Conservation (phyloP, 345 rosid genomes). For the Melaleuca quinquenervia region DNA sequence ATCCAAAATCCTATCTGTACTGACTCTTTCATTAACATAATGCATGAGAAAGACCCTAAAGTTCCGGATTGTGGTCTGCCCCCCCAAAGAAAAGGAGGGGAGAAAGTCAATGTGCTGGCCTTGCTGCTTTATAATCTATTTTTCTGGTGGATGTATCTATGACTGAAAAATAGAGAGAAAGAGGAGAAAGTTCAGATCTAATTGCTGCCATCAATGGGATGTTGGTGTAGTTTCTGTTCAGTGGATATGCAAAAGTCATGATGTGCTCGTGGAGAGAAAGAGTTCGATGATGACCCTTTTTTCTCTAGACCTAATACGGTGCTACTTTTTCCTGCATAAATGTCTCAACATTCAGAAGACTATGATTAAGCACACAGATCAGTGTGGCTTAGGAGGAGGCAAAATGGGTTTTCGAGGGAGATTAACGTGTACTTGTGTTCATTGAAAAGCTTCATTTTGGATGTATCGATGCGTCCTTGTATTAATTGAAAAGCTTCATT, state of each 20-base stretch:
- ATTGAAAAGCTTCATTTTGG: background rate
- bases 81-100: background rate
- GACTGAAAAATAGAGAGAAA: background rate
- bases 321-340: background rate
- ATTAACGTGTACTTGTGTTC: background rate
- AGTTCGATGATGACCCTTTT: background rate
- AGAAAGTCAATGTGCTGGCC: conserved; percentile 5
- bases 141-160: background rate
- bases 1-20: background rate
- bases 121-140: background rate
- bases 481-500: background rate
- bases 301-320: background rate
- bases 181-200: background rate
- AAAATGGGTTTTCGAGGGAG: background rate
- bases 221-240: background rate
- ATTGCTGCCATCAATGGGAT: background rate
- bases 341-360: background rate
- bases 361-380: background rate
- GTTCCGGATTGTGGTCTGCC: background rate
- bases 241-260: background rate
- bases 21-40: background rate
- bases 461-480: background rate
- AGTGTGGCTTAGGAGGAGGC: background rate
- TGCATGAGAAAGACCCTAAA: background rate
- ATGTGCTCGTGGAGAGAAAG: background rate